Conservation (phyloP, 108 stramenopile species). For the Cylindrotheca fusiformis region DNA sequence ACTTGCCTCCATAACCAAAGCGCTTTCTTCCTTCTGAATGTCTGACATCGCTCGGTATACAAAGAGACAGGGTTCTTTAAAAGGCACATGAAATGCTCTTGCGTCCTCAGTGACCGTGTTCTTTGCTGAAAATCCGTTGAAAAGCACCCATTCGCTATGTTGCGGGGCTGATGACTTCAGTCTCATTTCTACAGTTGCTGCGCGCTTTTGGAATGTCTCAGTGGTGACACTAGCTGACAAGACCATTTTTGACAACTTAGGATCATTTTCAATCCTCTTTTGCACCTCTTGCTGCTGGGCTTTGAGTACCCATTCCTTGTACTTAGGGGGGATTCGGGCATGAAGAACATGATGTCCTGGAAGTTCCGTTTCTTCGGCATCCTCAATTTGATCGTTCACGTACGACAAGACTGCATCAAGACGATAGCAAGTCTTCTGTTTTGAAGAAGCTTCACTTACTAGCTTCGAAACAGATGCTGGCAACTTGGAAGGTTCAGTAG, state of each 20-base stretch:
- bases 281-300: conserved; percentile 24
- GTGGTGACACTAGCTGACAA: conserved; percentile 5
- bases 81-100: conserved; percentile 64
- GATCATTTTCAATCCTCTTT: neutral
- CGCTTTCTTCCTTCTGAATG: neutral
- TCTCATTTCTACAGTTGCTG: conserved; percentile 4
- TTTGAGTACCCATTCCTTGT: conserved; percentile 38
- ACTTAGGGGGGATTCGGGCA: conserved; percentile 38
- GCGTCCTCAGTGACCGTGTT: conserved; percentile 65
- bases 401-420: conserved; percentile 65
- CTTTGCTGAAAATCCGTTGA: conserved; percentile 76
- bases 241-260: conserved; percentile 3
- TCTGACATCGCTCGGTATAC: conserved; percentile 42
- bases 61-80: conserved; percentile 76
- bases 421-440: conserved; percentile 45
- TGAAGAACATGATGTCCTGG: conserved; percentile 75
- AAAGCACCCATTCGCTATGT: conserved; percentile 58
- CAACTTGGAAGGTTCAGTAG: conserved; percentile 29
- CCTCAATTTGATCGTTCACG: conserved; percentile 30
- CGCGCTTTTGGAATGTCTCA: conserved; percentile 11
- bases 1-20: neutral
- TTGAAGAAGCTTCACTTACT: conserved; percentile 10
- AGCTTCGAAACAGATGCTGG: conserved; percentile 36
- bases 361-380: conserved; percentile 23
- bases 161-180: conserved; percentile 4